These are phyloP conservation scores for Auricularia heimuer DNA, from an alignment of 768 basidiomycete species.

Conservation along the genomic window DNA sequence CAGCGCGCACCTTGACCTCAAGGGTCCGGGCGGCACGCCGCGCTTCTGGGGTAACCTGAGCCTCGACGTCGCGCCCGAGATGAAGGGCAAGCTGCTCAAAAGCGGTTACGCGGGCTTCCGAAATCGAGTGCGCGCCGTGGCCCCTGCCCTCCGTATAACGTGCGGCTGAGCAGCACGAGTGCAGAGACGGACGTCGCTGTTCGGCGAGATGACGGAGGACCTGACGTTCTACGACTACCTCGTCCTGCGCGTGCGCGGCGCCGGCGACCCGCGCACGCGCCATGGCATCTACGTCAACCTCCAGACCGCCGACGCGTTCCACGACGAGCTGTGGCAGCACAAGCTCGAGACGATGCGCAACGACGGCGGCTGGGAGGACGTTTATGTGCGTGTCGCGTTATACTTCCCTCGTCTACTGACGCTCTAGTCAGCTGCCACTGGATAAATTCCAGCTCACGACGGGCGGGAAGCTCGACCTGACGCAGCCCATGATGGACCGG, in stretches of 20 bases:
- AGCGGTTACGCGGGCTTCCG: slow-evolving; percentile 89
- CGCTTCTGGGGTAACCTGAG: slow-evolving; percentile 77
- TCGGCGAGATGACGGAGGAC: slow-evolving; percentile 81
- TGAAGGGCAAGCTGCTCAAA: slow-evolving; percentile 51
- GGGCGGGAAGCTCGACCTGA: slow-evolving; percentile 50
- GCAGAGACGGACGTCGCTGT: slow-evolving; percentile 69
- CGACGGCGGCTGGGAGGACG: slow-evolving; percentile 68
- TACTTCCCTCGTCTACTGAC: slow-evolving; percentile 8
- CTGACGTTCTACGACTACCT: slow-evolving; percentile 74
- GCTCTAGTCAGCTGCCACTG: slow-evolving; percentile 65
- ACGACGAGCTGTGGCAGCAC: slow-evolving; percentile 91
- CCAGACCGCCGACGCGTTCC: slow-evolving; percentile 62
- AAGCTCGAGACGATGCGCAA: slow-evolving; percentile 66
- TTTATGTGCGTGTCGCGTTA: slow-evolving; percentile 47
- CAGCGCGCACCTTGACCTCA: slow-evolving; percentile 47
- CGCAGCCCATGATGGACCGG: slow-evolving; percentile 64
- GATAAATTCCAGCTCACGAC: slow-evolving; percentile 65
- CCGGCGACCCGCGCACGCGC: slow-evolving; percentile 65
- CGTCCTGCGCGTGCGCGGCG: slow-evolving; percentile 65
- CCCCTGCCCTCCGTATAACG: background rate
- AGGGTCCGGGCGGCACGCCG: slow-evolving; percentile 38
- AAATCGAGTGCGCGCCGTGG: slow-evolving; percentile 48
- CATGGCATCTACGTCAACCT: slow-evolving; percentile 90
- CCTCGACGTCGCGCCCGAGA: slow-evolving; percentile 54
- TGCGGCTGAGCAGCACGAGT: background rate